Evolutionary conservation across 257 asterid genomes (phyloP), one percentile per base, ranked within the genome.

Genomic region (Ocimum tenuiflorum): DNA sequence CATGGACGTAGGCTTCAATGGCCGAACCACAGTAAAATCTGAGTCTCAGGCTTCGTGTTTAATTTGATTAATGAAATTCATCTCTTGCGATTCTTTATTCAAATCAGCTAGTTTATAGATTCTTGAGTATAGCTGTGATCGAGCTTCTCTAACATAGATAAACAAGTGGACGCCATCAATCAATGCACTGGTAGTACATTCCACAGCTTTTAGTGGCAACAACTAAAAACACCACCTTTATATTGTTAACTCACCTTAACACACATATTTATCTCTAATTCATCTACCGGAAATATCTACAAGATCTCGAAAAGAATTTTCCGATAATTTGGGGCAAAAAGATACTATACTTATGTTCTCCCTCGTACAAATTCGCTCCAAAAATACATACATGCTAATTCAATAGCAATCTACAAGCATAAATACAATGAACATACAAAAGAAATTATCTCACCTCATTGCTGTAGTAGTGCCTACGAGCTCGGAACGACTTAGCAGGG

Each of bases 401-500:
- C 47, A 6, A 38, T 55, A 66, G 43, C 49, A 65, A 51, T 63
- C 27, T 52, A 55, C 33, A 74, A 41, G 56, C 76, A 50, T 18
- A 54, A 20, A 27, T 24, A 38, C 4, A 41, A 53, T 0, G 42
- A 17, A 43, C 29, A 49, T 53, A 7, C 3, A 33, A 22, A 38
- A 17, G 1, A 19, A 12, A 72, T 64, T 15, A 39, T 10, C 76
- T 47, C 45, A 88, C 99, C 97, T 94, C 99, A 41, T 94, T 94
- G 66, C 81, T 82, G 80, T 81, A 94, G 46, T 94, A 94, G 68
- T 67, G 66, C 76, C 81, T 82, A 48, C 97, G 95, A 73, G 95
- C 85, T 55, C 99, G 94, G 73, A 90, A 94, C 23, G 99, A 79
- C 79, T 88, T 94, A 4, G 96, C 80, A 46, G 99, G 99, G 39